Evolutionary conservation across 1,284 basidiomycete genomes (phyloP).

Genomic region (Rhodotorula sp.): DNA sequence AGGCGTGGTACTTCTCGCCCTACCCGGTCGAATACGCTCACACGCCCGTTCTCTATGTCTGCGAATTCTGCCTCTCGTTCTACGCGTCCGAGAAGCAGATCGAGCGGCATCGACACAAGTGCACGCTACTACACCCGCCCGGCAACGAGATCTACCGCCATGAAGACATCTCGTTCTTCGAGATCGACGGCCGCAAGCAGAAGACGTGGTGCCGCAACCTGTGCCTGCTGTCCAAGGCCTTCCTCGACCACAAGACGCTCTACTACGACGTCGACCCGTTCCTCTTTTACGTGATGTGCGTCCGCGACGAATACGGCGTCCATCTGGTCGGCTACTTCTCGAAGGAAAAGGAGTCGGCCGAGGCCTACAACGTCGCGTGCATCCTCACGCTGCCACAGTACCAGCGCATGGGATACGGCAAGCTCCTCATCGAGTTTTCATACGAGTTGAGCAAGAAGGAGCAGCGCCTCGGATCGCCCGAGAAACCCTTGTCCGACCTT

Average conservation of each 20-base stretch:
- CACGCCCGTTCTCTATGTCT: slow-evolving; percentile 90
- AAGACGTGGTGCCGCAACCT: slow-evolving; percentile 96
- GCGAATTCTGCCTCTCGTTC: slow-evolving; percentile 95
- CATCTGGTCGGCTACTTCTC: slow-evolving; percentile 98
- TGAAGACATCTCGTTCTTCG: slow-evolving; percentile 95
- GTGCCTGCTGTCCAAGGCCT: slow-evolving; percentile 94
- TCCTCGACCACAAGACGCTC: slow-evolving; percentile 98
- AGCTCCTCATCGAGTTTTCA: slow-evolving; percentile 94
- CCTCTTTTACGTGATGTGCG: slow-evolving; percentile 96
- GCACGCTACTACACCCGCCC: slow-evolving; percentile 90
- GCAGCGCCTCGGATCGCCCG: slow-evolving; percentile 90
- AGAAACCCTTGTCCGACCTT: slow-evolving; percentile 95
- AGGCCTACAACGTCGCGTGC: slow-evolving; percentile 98
- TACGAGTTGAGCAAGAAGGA: slow-evolving; percentile 98
- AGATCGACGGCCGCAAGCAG: slow-evolving; percentile 95
- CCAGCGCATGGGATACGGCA: slow-evolving; percentile 93
- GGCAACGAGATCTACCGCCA: slow-evolving; percentile 99
- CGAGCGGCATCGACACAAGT: slow-evolving; percentile 84
- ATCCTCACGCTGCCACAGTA: slow-evolving; percentile 97
- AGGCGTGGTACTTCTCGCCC: slow-evolving; percentile 99
- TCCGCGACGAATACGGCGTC: slow-evolving; percentile 84
- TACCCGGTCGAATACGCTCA: slow-evolving; percentile 98
- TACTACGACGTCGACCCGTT: slow-evolving; percentile 99
- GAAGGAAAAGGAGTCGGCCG: slow-evolving; percentile 97
- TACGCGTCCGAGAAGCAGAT: slow-evolving; percentile 85